phyloP scores from a whole-genome alignment of 352 stramenopile genomes.

The Phytopythium litorale region DNA sequence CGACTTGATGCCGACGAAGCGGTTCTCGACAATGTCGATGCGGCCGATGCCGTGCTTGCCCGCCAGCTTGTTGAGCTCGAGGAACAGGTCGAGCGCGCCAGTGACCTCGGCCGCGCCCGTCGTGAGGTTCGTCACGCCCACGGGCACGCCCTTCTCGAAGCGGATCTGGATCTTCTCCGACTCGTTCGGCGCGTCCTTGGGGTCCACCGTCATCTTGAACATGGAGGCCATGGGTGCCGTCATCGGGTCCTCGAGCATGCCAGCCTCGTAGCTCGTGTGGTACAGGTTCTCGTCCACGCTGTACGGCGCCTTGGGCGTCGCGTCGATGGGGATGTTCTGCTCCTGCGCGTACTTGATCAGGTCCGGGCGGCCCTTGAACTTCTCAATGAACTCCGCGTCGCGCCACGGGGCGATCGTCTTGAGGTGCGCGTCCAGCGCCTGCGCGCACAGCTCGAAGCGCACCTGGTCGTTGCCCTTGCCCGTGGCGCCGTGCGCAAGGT shows the following conservation, averaged over 20 bases:
- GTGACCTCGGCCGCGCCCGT: conserved; percentile 83
- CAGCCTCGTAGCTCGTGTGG: conserved; percentile 98
- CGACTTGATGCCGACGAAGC: conserved; percentile 99
- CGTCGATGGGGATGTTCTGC: conserved; percentile 96
- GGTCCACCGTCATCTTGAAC: conserved; percentile 98
- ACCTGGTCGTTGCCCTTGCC: conserved; percentile 99
- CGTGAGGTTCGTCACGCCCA: conserved; percentile 90
- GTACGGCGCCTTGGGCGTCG: conserved; percentile 97
- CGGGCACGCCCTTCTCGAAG: conserved; percentile 95
- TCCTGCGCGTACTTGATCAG: conserved; percentile 96
- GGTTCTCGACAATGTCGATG: conserved; percentile 99
- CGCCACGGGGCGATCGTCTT: conserved; percentile 97
- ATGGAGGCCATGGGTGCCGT: conserved; percentile 92
- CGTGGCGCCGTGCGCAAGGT: conserved; percentile 96
- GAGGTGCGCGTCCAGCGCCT: conserved; percentile 94
- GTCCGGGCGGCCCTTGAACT: conserved; percentile 97
- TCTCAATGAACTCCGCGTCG: conserved; percentile 97
- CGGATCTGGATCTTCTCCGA: conserved; percentile 91
- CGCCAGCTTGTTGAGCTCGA: conserved; percentile 96
- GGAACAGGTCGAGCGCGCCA: conserved; percentile 94
- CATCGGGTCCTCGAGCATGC: conserved; percentile 94
- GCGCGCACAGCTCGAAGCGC: conserved; percentile 98
- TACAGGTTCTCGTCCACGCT: conserved; percentile 99
- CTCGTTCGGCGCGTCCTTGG: conserved; percentile 91
- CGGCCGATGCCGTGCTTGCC: conserved; percentile 96